phyloP scores from a whole-genome alignment of 352 stramenopile genomes.

The Halophytophthora polymorphica region DNA sequence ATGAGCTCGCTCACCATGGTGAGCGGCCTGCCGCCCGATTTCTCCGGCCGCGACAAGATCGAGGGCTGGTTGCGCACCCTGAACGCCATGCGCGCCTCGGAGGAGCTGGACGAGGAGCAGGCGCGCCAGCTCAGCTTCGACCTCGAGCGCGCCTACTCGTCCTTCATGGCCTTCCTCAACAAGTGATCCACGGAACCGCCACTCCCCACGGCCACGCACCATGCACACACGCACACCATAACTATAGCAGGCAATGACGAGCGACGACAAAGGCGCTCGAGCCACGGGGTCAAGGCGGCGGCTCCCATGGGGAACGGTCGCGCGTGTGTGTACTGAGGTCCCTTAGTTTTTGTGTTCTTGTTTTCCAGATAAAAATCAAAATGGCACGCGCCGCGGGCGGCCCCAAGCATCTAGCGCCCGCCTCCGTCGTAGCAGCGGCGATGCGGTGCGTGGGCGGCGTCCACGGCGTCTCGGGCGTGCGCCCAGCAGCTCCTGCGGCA shows the following conservation, averaged over 20 bases:
- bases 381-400: constrained; percentile 15
- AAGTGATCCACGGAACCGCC: constrained; percentile 31
- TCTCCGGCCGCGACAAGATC: constrained; percentile 92
- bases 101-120: constrained; percentile 95
- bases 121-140: constrained; percentile 94
- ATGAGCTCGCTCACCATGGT: constrained; percentile 94
- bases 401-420: too few species aligned
- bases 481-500: constrained; percentile 13
- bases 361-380: constrained; percentile 29
- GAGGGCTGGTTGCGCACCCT: constrained; percentile 94
- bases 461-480: constrained; percentile 3
- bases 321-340: constrained; percentile 14
- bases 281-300: constrained; percentile 11
- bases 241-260: not conserved
- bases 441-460: not conserved
- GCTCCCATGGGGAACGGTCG: constrained; percentile 22
- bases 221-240: not conserved
- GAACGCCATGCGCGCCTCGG: constrained; percentile 95
- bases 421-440: too few species aligned
- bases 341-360: constrained; percentile 18
- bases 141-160: constrained; percentile 94
- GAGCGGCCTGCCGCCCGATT: constrained; percentile 92
- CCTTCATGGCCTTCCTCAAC: constrained; percentile 91
- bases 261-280: not conserved
- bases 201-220: not conserved